phyloP scores from a whole-genome alignment of 345 rosid genomes.

The Euphorbia lathyris region DNA sequence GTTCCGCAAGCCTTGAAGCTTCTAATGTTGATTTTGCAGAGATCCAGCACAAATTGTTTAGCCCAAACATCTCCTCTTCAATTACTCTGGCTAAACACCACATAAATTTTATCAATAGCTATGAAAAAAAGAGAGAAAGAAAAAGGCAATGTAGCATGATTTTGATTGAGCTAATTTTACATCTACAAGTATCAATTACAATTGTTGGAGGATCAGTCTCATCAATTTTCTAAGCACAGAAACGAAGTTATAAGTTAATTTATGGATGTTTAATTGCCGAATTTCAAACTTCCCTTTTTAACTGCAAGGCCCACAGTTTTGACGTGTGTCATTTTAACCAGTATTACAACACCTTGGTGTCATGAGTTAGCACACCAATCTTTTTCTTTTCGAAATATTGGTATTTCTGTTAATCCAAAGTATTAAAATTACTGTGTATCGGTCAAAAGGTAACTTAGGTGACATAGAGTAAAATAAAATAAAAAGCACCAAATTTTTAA shows the following conservation, averaged over 20 bases:
- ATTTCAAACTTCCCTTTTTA: no score
- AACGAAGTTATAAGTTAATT: no score
- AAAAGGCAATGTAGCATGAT: neutral
- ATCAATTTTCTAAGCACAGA: neutral
- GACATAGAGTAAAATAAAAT: no score
- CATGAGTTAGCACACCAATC: neutral
- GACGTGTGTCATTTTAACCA: no score
- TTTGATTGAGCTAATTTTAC: neutral
- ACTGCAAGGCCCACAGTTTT: neutral
- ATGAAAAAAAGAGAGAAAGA: neutral
- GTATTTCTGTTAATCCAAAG: neutral
- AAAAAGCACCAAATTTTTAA: neutral
- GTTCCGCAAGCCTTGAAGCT: conserved; percentile 83
- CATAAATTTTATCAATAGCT: conserved; percentile 9
- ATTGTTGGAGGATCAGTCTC: neutral
- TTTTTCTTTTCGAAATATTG: neutral
- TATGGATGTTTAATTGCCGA: no score
- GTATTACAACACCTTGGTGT: neutral
- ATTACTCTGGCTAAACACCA: conserved; percentile 71
- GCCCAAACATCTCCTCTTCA: conserved; percentile 94
- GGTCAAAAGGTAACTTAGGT: neutral
- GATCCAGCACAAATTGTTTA: conserved; percentile 83
- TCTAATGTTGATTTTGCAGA: conserved; percentile 85
- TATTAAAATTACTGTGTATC: neutral
- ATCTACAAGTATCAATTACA: neutral